Percentiles rank a stretch among this genome's conserved stretches.
phyloP scores from a whole-genome alignment of 192 early-diverging fungal genomes.

The Coemansia sp. region DNA sequence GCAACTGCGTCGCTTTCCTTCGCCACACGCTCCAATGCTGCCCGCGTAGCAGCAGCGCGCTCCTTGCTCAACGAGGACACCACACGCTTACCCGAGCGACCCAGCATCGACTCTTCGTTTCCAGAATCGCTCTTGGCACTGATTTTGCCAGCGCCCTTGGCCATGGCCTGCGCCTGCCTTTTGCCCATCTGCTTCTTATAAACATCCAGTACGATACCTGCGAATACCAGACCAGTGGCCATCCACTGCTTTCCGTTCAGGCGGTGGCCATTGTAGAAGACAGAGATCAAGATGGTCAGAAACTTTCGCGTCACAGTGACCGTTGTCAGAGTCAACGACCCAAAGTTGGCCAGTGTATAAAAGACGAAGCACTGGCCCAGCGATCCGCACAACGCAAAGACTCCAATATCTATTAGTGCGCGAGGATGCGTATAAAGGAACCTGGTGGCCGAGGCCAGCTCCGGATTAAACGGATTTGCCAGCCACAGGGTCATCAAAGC shows the following conservation, averaged over 20 bases:
- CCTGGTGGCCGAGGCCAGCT: conserved; percentile 66
- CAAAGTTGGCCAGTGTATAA: conserved; percentile 87
- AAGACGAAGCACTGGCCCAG: conserved; percentile 99
- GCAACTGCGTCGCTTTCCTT: neutral
- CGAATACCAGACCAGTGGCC: conserved; percentile 82
- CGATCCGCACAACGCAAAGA: conserved; percentile 90
- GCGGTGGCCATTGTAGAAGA: conserved; percentile 82
- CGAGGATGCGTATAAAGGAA: conserved; percentile 79
- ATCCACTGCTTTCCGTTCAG: conserved; percentile 81
- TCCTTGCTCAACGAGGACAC: neutral
- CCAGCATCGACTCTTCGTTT: neutral
- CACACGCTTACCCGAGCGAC: neutral
- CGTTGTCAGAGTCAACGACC: conserved; percentile 85
- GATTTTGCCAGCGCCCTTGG: neutral
- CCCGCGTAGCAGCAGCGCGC: conserved; percentile 3
- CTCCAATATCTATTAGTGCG: conserved; percentile 75
- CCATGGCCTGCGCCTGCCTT: conserved; percentile 1
- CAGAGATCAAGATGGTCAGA: conserved; percentile 88
- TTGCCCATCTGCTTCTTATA: conserved; percentile 65
- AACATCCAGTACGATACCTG: conserved; percentile 75
- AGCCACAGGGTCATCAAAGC: conserved; percentile 74
- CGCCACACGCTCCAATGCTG: conserved; percentile 2
- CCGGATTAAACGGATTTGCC: conserved; percentile 70
- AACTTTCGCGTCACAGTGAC: conserved; percentile 96
- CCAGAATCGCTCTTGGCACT: neutral